These are phyloP conservation scores for Bipolaris bicolor DNA, from an alignment of 2,329 filamentous ascomycete genomes.

Conservation along the genomic window DNA sequence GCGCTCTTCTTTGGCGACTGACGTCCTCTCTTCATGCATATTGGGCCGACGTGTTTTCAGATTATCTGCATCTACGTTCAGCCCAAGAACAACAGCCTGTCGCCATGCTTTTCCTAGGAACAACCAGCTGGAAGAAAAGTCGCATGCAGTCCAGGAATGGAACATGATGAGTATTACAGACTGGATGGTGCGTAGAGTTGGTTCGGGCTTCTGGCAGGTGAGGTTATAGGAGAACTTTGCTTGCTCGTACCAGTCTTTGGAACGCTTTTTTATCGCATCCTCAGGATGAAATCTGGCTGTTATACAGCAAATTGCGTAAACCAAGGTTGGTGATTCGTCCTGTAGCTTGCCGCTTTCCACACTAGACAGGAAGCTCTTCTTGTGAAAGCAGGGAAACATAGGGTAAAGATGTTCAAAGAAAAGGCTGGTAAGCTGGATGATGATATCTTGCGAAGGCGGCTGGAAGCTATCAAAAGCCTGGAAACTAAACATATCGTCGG, in stretches of 20 bases:
- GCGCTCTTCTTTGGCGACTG: conserved; percentile 36
- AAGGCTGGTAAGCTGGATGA: conserved; percentile 30
- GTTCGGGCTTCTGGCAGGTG: conserved; percentile 24
- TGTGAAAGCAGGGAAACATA: conserved; percentile 40
- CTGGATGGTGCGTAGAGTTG: conserved; percentile 35
- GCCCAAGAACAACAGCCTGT: conserved; percentile 34
- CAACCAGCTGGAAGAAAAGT: conserved; percentile 40
- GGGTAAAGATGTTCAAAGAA: conserved; percentile 36
- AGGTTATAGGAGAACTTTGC: conserved; percentile 39
- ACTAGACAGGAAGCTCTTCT: conserved; percentile 21
- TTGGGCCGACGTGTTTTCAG: conserved; percentile 2
- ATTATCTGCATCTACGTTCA: conserved; percentile 16
- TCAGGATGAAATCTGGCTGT: conserved; percentile 33
- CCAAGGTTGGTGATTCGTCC: conserved; percentile 26
- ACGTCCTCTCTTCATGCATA: conserved; percentile 8
- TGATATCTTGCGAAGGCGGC: conserved; percentile 24
- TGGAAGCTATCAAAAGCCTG: conserved; percentile 12
- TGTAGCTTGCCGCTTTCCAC: conserved; percentile 24
- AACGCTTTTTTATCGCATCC: conserved; percentile 20
- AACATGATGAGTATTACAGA: conserved; percentile 32
- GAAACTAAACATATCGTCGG: conserved; percentile 2
- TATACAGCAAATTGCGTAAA: conserved; percentile 39
- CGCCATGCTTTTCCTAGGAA: conserved; percentile 44
- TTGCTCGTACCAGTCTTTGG: conserved; percentile 37
- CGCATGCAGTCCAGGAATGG: conserved; percentile 32